These are phyloP conservation scores for Diversispora eburnea DNA, from an alignment of 192 early-diverging fungal species.

Conservation along the genomic window DNA sequence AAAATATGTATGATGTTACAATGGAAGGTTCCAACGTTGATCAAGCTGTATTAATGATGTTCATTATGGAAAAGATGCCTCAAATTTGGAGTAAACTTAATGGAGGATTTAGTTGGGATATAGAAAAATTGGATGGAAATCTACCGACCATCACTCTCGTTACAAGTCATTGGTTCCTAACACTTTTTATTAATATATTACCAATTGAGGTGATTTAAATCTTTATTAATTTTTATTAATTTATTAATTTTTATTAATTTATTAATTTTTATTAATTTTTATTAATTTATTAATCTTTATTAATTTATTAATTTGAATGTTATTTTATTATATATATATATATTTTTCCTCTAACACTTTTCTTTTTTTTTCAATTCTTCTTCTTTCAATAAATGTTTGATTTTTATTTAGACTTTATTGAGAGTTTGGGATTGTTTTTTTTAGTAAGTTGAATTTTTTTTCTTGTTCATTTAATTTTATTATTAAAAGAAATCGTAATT, in stretches of 20 bases:
- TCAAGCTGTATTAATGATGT: conserved; percentile 63
- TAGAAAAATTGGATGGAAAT: conserved; percentile 45
- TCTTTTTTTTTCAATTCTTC: too few species aligned
- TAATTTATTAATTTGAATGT: not conserved
- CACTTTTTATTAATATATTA: conserved; percentile 73
- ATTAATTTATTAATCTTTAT: conserved; percentile 56
- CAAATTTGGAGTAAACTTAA: conserved; percentile 47
- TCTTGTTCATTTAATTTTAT: conserved; percentile 8
- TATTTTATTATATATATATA: not conserved
- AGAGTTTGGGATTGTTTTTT: conserved; percentile 83
- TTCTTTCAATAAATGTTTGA: not conserved
- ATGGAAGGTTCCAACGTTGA: conserved; percentile 71
- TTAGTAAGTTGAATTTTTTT: conserved; percentile 41
- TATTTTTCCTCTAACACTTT: conserved; percentile 4
- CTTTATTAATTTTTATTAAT: not conserved
- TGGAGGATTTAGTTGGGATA: conserved; percentile 42
- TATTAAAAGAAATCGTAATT: not conserved
- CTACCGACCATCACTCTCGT: conserved; percentile 70
- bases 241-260: conserved; percentile 77
- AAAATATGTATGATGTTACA: conserved; percentile 69
- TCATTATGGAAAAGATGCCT: conserved; percentile 52
- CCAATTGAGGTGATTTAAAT: conserved; percentile 57
- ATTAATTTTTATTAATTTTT: conserved; percentile 50
- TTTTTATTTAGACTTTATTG: conserved; percentile 51
- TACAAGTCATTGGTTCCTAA: conserved; percentile 82